Conservation (phyloP, 441 rosid species). For the Gossypium davidsonii region DNA sequence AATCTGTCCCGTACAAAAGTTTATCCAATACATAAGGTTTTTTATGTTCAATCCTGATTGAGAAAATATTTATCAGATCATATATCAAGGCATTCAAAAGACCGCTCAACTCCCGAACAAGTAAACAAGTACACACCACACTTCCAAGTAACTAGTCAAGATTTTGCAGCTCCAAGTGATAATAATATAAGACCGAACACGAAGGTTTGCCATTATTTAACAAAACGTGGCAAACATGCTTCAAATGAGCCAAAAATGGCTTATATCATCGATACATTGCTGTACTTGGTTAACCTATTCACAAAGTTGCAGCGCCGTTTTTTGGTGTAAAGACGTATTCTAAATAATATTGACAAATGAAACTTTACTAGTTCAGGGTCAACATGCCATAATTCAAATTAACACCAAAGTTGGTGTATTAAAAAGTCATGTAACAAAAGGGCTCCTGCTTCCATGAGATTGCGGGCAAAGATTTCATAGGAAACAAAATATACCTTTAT, state of each 20-base stretch:
- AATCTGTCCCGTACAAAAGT: too few relatives aligned
- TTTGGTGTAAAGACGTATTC: conserved; percentile 9
- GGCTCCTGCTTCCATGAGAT: neutral
- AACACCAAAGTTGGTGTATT: conserved; percentile 17
- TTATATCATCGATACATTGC: neutral
- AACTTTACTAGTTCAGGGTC: conserved; percentile 19
- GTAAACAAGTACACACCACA: too few relatives aligned
- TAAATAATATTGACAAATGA: conserved; percentile 33
- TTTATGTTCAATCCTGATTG: too few relatives aligned
- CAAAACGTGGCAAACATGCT: neutral
- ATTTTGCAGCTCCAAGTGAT: neutral
- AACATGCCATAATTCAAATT: conserved; percentile 18
- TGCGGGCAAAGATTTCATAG: conserved; percentile 8
- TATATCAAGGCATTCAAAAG: too few relatives aligned
- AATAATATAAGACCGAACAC: neutral
- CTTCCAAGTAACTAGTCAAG: too few relatives aligned
- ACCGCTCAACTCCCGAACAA: too few relatives aligned
- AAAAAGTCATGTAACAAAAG: conserved; percentile 17
- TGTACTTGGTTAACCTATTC: conserved; percentile 10
- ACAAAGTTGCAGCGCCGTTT: conserved; percentile 11
- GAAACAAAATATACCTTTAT: conserved; percentile 20
- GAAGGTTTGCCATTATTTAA: neutral
- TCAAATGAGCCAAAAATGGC: neutral
- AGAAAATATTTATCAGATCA: too few relatives aligned
- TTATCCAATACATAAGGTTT: too few relatives aligned